Evolutionary conservation across 1,284 basidiomycete species (phyloP), one percentile per base, ranked within the genome.

Genomic region (Ustilago curta): DNA sequence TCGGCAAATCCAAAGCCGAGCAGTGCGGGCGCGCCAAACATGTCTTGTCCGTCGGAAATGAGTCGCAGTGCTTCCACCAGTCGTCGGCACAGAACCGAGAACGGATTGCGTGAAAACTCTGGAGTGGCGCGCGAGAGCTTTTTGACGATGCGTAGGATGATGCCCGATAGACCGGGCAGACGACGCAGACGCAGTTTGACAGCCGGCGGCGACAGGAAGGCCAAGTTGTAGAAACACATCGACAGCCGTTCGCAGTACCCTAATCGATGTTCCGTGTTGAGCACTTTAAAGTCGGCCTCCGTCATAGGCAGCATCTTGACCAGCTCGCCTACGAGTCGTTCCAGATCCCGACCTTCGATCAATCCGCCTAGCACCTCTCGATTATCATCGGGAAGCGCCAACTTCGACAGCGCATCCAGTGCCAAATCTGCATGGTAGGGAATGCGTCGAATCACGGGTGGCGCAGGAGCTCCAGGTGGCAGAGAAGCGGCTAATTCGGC

Each of bases 21-120:
- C 43, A 82, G 57, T 8, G 79, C 66, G 6, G 89, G 88, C 4
- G 88, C 88, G 80, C 92, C 91, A 79, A 92, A 91, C 53, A 90
- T 88, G 81, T 94, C 92, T 72, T 88, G 88, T 4, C 88, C 90
- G 66, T 92, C 93, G 82, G 94, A 93, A 59, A 98, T 87, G 49
- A 95, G 87, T 79, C 93, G 93, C 86, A 97, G 88, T 0, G 91
- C 90, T 86, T 97, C 94, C 48, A 94, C 88, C 31, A 92, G 89
- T 68, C 95, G 88, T 44, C 92, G 89, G 52, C 91, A 89, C 52
- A 91, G 89, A 40, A 91, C 88, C 54, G 87, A 82, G 81, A 91
- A 93, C 67, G 86, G 83, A 70, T 87, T 88, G 86, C 73, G 83
- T 79, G 73, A 90, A 87, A 70, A 88, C 78, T 80, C 91, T 88